A percentile compares a stretch with the other conserved stretches of the same genome.
phyloP scores from a whole-genome alignment of 2,329 filamentous ascomycete species.

The Fusarium xyrophilum region DNA sequence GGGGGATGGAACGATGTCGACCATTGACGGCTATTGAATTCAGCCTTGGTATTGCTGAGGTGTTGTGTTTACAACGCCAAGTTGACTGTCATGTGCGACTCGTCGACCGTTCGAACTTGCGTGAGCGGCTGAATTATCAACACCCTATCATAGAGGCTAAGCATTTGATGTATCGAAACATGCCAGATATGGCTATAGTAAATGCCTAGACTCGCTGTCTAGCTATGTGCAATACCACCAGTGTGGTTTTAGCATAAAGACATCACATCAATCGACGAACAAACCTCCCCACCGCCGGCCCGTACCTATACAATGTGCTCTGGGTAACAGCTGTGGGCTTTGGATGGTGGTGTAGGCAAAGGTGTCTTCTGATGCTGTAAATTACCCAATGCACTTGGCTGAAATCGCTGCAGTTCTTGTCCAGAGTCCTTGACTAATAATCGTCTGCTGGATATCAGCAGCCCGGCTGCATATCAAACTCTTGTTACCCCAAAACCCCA shows the following conservation, averaged over 20 bases:
- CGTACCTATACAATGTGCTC: not conserved
- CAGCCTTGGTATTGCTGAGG: conserved; percentile 6
- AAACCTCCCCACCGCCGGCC: not conserved
- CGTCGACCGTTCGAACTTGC: not conserved
- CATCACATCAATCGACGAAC: not conserved
- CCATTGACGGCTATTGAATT: not conserved
- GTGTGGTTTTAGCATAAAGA: not conserved
- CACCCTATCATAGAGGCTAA: not conserved
- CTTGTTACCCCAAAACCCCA: conserved; percentile 30
- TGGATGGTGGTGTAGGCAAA: not conserved
- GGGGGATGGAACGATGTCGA: conserved; percentile 2
- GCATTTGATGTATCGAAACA: conserved; percentile 1
- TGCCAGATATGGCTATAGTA: not conserved
- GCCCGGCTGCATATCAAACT: conserved; percentile 15
- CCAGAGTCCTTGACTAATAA: not conserved
- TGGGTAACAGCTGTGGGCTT: not conserved
- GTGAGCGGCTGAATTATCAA: not conserved
- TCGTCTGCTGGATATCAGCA: conserved; percentile 13
- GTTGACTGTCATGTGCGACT: conserved; percentile 8
- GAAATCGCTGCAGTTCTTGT: not conserved
- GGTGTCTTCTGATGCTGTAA: conserved; percentile 15
- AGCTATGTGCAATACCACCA: not conserved
- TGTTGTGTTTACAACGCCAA: conserved; percentile 2
- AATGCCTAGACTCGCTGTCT: not conserved
- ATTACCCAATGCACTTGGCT: not conserved